These are phyloP conservation scores for Eimeria necatrix DNA, from an alignment of 169 alveolate genomes.

Conservation along the genomic window DNA sequence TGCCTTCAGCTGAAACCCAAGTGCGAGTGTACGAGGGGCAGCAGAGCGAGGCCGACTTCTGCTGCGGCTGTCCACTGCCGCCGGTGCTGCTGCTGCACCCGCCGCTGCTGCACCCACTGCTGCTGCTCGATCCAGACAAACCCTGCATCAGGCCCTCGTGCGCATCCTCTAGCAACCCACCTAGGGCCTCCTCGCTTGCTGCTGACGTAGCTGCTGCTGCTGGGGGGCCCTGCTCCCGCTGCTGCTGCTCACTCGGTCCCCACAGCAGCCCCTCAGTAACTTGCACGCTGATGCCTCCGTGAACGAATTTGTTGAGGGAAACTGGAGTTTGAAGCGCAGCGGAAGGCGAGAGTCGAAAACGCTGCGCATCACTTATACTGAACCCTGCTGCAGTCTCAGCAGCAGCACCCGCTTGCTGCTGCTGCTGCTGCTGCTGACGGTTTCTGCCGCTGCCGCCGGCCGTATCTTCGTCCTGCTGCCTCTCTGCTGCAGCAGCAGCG, in stretches of 20 bases:
- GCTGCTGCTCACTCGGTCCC: constrained; percentile 22
- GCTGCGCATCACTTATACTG: constrained; percentile 20
- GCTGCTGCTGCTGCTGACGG: constrained; percentile 16
- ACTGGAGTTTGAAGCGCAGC: constrained; percentile 52
- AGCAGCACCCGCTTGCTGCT: background rate
- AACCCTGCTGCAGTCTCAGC: background rate
- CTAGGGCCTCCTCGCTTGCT: background rate
- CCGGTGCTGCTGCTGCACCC: constrained; percentile 53
- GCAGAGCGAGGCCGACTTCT: background rate
- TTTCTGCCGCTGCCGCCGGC: background rate
- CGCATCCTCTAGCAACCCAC: background rate
- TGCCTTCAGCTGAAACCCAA: constrained; percentile 57
- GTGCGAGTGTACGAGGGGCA: background rate
- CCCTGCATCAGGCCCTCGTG: background rate
- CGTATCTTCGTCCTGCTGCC: background rate
- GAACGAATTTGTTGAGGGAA: constrained; percentile 11
- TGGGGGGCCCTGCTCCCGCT: background rate
- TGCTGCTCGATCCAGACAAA: background rate
- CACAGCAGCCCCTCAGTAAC: background rate
- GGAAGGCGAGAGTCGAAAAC: background rate
- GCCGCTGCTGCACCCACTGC: constrained; percentile 25
- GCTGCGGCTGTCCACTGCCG: constrained; percentile 9
- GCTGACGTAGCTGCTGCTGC: constrained; percentile 55
- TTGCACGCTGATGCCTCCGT: constrained; percentile 27
- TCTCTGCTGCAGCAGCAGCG: background rate